Evolutionary conservation across 2,329 filamentous ascomycete genomes (phyloP).

Genomic region (Arachnopeziza araneosa): DNA sequence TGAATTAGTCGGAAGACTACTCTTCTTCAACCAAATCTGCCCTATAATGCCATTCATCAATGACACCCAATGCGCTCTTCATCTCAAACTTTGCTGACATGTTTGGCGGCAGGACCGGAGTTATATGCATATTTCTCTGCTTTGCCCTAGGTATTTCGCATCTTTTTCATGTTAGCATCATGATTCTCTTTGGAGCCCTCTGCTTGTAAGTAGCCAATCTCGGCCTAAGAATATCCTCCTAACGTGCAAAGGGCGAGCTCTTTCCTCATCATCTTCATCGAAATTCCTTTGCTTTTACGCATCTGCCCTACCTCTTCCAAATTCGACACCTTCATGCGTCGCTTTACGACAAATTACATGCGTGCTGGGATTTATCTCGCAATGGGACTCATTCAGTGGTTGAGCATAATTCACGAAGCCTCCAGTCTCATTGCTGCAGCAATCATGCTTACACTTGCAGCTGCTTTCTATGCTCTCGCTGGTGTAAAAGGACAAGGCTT

Average conservation of each 20-base stretch:
- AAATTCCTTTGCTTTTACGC: slow-evolving; percentile 89
- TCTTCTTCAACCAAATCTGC: not conserved
- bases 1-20: not conserved
- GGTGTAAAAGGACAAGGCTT: slow-evolving; percentile 80
- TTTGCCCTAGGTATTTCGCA: slow-evolving; percentile 64
- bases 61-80: not conserved
- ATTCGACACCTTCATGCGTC: slow-evolving; percentile 87
- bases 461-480: slow-evolving; percentile 73
- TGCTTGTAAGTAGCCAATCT: slow-evolving; percentile 43
- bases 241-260: slow-evolving; percentile 52
- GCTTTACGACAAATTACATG: slow-evolving; percentile 94
- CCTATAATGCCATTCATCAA: not conserved
- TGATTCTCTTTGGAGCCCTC: slow-evolving; percentile 41
- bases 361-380: slow-evolving; percentile 78
- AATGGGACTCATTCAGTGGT: slow-evolving; percentile 80
- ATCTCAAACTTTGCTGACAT: slow-evolving; percentile 11
- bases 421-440: slow-evolving; percentile 83
- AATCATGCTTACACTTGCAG: slow-evolving; percentile 71
- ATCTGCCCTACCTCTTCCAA: slow-evolving; percentile 91
- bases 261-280: slow-evolving; percentile 75
- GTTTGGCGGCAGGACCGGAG: slow-evolving; percentile 51
- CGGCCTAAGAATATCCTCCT: slow-evolving; percentile 5
- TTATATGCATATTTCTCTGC: slow-evolving; percentile 65
- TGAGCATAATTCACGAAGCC: slow-evolving; percentile 60
- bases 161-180: slow-evolving; percentile 51